Conservation (phyloP, 2,329 filamentous ascomycete species). For the Uncinocarpus reesii region DNA sequence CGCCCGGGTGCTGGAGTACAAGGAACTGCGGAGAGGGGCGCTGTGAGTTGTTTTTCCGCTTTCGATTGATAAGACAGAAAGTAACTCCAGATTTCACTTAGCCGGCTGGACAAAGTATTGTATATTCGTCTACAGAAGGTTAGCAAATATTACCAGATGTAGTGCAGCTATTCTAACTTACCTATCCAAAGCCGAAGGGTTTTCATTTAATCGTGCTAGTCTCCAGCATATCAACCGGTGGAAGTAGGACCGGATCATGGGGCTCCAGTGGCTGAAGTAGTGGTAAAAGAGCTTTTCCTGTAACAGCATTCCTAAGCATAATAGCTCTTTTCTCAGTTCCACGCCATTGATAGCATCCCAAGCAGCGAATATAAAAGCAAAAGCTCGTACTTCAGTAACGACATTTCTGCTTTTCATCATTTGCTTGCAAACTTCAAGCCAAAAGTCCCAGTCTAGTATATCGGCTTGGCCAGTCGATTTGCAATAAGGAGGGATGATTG, state of each 20-base stretch:
- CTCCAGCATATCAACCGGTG: constrained; percentile 88
- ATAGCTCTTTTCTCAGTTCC: constrained; percentile 53
- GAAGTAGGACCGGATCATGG: constrained; percentile 88
- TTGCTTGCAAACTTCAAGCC: constrained; percentile 67
- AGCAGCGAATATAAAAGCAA: constrained; percentile 68
- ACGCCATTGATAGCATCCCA: constrained; percentile 65
- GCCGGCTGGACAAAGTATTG: constrained; percentile 53
- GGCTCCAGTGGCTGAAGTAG: constrained; percentile 88
- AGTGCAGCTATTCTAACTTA: constrained; percentile 39
- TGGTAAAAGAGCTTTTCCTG: constrained; percentile 64
- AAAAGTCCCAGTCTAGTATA: constrained; percentile 70
- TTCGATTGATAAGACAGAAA: constrained; percentile 64
- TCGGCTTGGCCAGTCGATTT: constrained; percentile 38
- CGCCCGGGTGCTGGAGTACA: constrained; percentile 76
- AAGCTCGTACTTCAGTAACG: constrained; percentile 75
- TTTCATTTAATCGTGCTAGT: constrained; percentile 64
- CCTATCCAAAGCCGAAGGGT: constrained; percentile 54
- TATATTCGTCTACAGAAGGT: constrained; percentile 55
- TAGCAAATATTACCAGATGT: constrained; percentile 14
- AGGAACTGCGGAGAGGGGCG: constrained; percentile 64
- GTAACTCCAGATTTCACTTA: constrained; percentile 66
- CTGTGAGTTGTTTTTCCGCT: constrained; percentile 47
- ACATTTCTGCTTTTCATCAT: constrained; percentile 79
- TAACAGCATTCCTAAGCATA: constrained; percentile 68
- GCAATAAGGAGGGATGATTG: constrained; percentile 53